Evolutionary conservation across 1,284 basidiomycete genomes (phyloP).

Genomic region (Vanrija pseudolonga): DNA sequence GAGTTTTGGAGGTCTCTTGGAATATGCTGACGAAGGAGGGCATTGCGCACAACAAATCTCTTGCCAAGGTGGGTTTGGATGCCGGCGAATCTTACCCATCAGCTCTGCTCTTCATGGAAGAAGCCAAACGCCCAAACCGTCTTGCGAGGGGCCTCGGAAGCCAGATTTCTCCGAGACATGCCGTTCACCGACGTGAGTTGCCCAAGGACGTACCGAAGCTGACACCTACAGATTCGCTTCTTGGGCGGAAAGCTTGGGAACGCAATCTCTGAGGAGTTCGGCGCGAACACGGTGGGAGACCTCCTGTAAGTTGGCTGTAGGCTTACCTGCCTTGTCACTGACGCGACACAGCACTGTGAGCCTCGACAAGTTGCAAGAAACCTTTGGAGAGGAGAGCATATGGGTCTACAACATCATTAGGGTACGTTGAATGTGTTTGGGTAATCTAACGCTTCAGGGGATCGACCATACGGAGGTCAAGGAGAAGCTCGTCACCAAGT

Average conservation of each 20-base stretch:
- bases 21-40: conserved; percentile 57
- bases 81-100: neutral
- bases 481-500: conserved; percentile 77
- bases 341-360: conserved; percentile 44
- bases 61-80: conserved; percentile 68
- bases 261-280: conserved; percentile 80
- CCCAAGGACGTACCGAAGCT: neutral
- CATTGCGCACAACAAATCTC: conserved; percentile 86
- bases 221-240: conserved; percentile 70
- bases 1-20: conserved; percentile 32
- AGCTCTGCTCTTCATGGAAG: conserved; percentile 83
- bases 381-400: conserved; percentile 58
- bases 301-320: conserved; percentile 59
- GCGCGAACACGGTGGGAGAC: conserved; percentile 82
- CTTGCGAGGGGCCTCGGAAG: conserved; percentile 73
- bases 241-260: conserved; percentile 92
- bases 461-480: conserved; percentile 90
- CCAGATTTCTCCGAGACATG: conserved; percentile 73
- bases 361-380: conserved; percentile 53
- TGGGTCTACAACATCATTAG: conserved; percentile 82
- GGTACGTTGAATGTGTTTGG: conserved; percentile 23
- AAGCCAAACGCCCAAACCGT: conserved; percentile 84
- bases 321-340: neutral
- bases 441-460: conserved; percentile 57
- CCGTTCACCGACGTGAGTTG: conserved; percentile 74